A percentile compares a stretch with the other conserved stretches of the same genome.
These are phyloP conservation scores for Diaporthe destruens DNA, from an alignment of 2,329 filamentous ascomycete species.

Conservation along the genomic window DNA sequence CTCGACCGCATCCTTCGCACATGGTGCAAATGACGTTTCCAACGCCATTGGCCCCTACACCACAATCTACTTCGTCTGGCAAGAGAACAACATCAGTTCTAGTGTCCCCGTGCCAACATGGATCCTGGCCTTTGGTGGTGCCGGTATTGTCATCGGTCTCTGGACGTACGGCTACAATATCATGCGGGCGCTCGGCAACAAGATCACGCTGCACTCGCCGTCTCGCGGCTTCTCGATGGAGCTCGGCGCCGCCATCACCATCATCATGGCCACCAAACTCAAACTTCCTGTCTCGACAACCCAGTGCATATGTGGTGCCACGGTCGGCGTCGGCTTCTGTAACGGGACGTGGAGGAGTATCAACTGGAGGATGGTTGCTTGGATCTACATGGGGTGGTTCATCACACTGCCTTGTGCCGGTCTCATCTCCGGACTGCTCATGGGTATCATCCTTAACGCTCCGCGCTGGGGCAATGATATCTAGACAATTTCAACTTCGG, in stretches of 20 bases:
- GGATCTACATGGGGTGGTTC: conserved; percentile 72
- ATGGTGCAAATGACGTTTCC: conserved; percentile 76
- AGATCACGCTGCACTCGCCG: conserved; percentile 69
- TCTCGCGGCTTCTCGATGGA: conserved; percentile 69
- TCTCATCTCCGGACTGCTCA: conserved; percentile 69
- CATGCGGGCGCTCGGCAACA: conserved; percentile 70
- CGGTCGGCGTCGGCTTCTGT: conserved; percentile 72
- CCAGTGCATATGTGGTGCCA: conserved; percentile 73
- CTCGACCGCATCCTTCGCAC: conserved; percentile 72
- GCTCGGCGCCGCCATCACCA: conserved; percentile 70
- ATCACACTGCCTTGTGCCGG: conserved; percentile 70
- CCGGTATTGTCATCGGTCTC: conserved; percentile 62
- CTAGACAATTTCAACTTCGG: background rate
- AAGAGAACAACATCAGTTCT: conserved; percentile 57
- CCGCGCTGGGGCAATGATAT: conserved; percentile 53
- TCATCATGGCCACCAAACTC: conserved; percentile 73
- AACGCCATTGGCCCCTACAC: conserved; percentile 74
- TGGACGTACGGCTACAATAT: conserved; percentile 74
- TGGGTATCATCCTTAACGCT: conserved; percentile 73
- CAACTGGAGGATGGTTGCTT: conserved; percentile 73
- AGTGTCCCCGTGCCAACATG: conserved; percentile 68
- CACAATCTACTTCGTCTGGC: conserved; percentile 72
- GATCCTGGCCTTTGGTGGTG: conserved; percentile 61
- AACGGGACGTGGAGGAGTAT: conserved; percentile 69
- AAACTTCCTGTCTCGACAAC: conserved; percentile 74